Base-by-base conservation (phyloP, 108 stramenopile species). In the Nannochloropsis gaditana region DNA sequence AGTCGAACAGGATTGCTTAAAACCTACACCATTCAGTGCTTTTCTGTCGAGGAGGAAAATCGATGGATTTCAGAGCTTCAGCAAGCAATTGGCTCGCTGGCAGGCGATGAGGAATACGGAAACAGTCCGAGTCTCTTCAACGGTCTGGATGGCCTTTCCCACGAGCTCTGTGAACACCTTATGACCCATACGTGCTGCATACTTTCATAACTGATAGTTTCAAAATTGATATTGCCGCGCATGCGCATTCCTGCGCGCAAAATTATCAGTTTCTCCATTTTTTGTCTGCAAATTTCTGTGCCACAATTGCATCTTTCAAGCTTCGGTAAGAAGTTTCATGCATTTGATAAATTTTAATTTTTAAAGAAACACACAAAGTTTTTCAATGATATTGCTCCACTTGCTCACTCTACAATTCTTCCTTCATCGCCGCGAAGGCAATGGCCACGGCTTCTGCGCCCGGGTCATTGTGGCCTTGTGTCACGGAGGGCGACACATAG, bases 381-480 rank as follows among this genome's bases (percentile, higher is more conserved):
- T 31, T 31, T 31, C 31, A 31, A 31, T 1, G 31, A 31, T 31
- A 1, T 31, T 31, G 31, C 31, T 31, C 31, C 31, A 31, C 31
- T 31, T 31, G 31, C 31, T 31, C 15, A n/a, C 59, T 73, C n/a
- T n/a, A 8, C 82, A 80, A 83, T 19, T 80, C 43, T 11, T 80
- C 86, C 17, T 81, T 80, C 41, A 91, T 11, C 2, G 95, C 95
- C 86, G 92, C 94, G 8, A 97, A 86, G 3, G 96, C 96, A 84
- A 95, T 85, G 4, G 95, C 92, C 8, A 97, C 96, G 3, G 98
- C 98, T 45, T 94, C 92, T 3, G 97, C 97, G 21, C 98, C 98
- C 43, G 98, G 98, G 91, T 99, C 98, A 15, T 97, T 96, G 10
- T 95, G 95, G 4, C 96, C 97, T 4, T 83, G 83, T 2, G 59